Evolutionary conservation across 257 asterid genomes (phyloP).

Genomic region (Ilex asprella): DNA sequence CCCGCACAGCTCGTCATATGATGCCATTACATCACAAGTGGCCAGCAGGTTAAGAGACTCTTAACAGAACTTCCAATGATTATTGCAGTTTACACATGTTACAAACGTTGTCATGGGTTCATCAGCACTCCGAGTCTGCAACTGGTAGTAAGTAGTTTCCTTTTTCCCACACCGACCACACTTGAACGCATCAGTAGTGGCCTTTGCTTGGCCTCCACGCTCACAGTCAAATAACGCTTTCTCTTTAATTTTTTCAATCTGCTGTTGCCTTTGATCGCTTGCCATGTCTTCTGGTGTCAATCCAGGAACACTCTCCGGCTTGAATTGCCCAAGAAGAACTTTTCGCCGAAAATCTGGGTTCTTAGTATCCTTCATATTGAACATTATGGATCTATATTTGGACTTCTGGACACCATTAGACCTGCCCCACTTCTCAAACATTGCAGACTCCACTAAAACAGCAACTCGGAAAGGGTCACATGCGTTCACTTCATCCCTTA

Average conservation of each 20-base stretch:
- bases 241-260: slow-evolving; percentile 69
- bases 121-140: slow-evolving; percentile 97
- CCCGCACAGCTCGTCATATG: neutral
- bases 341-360: slow-evolving; percentile 70
- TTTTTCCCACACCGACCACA: slow-evolving; percentile 81
- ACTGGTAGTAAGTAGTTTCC: slow-evolving; percentile 77
- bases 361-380: slow-evolving; percentile 48
- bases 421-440: slow-evolving; percentile 59
- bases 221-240: slow-evolving; percentile 75
- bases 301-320: slow-evolving; percentile 35
- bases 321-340: slow-evolving; percentile 56
- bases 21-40: neutral
- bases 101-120: slow-evolving; percentile 97
- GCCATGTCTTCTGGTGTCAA: slow-evolving; percentile 88
- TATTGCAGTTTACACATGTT: slow-evolving; percentile 79
- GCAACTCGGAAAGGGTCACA: slow-evolving; percentile 73
- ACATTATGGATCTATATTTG: slow-evolving; percentile 51
- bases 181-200: slow-evolving; percentile 70
- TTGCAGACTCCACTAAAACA: slow-evolving; percentile 42
- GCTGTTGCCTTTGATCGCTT: slow-evolving; percentile 60
- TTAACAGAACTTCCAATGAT: slow-evolving; percentile 87
- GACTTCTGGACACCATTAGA: slow-evolving; percentile 48
- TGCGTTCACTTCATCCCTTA: slow-evolving; percentile 32
- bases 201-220: slow-evolving; percentile 56
- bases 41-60: neutral